Evolutionary conservation across 345 rosid genomes (phyloP).

Genomic region (Pistacia integerrima): DNA sequence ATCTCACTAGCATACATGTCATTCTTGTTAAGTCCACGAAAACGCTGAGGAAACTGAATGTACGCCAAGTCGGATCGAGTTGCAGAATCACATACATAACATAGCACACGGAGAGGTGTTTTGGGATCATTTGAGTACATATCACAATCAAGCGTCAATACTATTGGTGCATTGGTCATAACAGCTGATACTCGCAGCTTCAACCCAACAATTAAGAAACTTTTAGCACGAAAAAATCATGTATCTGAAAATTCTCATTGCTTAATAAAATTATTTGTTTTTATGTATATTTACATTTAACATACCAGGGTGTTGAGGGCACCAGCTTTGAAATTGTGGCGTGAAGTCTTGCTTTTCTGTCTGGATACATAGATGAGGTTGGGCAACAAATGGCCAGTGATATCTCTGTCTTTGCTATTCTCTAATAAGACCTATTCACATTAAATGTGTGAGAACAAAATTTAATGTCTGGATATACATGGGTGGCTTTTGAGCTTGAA

Average conservation of each 20-base stretch:
- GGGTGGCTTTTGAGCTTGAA: not conserved
- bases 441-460: not conserved
- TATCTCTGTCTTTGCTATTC: conserved; percentile 41
- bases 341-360: conserved; percentile 50
- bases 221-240: not conserved
- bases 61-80: conserved; percentile 30
- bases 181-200: conserved; percentile 73
- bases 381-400: conserved; percentile 42
- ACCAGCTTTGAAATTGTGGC: conserved; percentile 79
- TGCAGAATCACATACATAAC: conserved; percentile 52
- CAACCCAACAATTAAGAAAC: not conserved
- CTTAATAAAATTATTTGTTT: too few relatives aligned
- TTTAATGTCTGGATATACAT: not conserved
- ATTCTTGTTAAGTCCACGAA: conserved; percentile 45
- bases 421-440: conserved; percentile 52
- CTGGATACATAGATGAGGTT: conserved; percentile 69
- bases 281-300: too few relatives aligned
- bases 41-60: conserved; percentile 77
- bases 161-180: conserved; percentile 68
- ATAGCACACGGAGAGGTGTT: conserved; percentile 48
- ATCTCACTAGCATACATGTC: conserved; percentile 57
- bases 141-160: conserved; percentile 81
- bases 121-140: conserved; percentile 72
- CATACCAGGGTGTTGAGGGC: conserved; percentile 75
- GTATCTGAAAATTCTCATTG: too few relatives aligned